Evolutionary conservation across 2,329 filamentous ascomycete species (phyloP).

Genomic region (Fusarium secorum): DNA sequence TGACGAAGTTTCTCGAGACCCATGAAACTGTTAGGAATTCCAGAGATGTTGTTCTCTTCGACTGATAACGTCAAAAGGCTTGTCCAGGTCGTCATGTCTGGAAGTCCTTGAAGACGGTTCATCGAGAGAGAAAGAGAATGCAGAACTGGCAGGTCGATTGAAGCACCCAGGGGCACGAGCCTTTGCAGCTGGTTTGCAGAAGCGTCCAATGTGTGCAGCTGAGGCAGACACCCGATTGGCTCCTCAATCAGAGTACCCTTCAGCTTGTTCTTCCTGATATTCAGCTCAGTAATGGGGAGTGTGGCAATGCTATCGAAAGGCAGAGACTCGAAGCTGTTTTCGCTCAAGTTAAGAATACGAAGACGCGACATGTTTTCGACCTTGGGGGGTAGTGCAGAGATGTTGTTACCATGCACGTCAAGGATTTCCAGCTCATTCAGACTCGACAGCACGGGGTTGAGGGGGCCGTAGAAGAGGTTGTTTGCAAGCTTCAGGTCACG

Average conservation of each 20-base stretch:
- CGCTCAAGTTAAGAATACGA: conserved; percentile 78
- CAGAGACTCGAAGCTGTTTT: conserved; percentile 77
- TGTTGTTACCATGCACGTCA: conserved; percentile 81
- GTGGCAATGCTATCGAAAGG: conserved; percentile 73
- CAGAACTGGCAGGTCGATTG: conserved; percentile 73
- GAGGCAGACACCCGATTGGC: conserved; percentile 63
- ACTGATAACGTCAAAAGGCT: conserved; percentile 76
- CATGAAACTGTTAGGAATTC: conserved; percentile 79
- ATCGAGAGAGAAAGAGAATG: conserved; percentile 79
- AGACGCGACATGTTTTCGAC: conserved; percentile 74
- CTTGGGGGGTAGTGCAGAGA: conserved; percentile 73
- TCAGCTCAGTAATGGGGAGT: conserved; percentile 76
- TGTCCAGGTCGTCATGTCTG: conserved; percentile 77
- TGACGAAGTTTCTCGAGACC: conserved; percentile 73
- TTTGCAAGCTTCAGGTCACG: conserved; percentile 83
- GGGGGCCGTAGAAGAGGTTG: conserved; percentile 74
- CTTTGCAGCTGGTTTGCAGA: conserved; percentile 76
- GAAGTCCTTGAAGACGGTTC: conserved; percentile 79
- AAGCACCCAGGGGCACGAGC: conserved; percentile 53
- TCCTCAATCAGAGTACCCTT: conserved; percentile 74
- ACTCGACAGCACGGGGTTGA: conserved; percentile 69
- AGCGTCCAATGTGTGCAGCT: conserved; percentile 79
- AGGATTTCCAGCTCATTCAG: conserved; percentile 78
- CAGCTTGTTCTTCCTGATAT: conserved; percentile 80
- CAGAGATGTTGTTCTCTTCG: conserved; percentile 81